Base-by-base conservation (phyloP, 306 rosid species). In the Begonia fuchsioides region DNA sequence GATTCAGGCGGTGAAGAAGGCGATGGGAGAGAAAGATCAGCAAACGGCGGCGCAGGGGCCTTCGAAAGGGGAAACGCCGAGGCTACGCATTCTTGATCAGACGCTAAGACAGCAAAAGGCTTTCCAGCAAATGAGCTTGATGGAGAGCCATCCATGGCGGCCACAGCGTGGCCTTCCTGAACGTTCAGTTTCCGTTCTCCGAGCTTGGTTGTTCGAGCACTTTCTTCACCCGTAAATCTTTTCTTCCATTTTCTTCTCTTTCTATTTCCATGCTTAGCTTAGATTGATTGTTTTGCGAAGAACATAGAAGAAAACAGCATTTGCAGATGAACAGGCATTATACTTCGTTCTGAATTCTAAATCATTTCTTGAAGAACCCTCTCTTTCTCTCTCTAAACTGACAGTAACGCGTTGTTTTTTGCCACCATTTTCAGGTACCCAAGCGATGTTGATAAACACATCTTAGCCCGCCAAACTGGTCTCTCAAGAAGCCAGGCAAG, bases 171-270 rank as follows among this genome's bases (percentile, higher is more conserved):
- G 98, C 52, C 65, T 92, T 62, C 98, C 98, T 16, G 98, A 92
- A 64, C 83, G 98, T 10, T 92, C 98, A 55, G 98, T 92, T 73
- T 79, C 77, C 71, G 76, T 92, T 68, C 74, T 92, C 54, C 64
- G 98, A 52, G 98, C 98, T 44, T 92, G 98, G 98, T 96, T 92
- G 64, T 92, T 92, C 44, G 98, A 92, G 67, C 98, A 92, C 65
- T 92, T 92, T 67, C 96, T 92, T 45, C 94, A 92, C 51, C 98
- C 98, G 98, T 90, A 66, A 72, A 86, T 79, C 40, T 46, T 2
- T 57, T 4, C 11, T 53, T 52, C 45, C 14, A 5, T 41, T 41
- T 41, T 41, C 45, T 10, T 41, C 45, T 41, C 14, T 41, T 41
- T 41, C 14, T 41, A 10, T 2, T 26, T 26, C 35, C 35, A 26